These are phyloP conservation scores for Podila verticillata DNA, from an alignment of 192 early-diverging fungal species.

Conservation along the genomic window DNA sequence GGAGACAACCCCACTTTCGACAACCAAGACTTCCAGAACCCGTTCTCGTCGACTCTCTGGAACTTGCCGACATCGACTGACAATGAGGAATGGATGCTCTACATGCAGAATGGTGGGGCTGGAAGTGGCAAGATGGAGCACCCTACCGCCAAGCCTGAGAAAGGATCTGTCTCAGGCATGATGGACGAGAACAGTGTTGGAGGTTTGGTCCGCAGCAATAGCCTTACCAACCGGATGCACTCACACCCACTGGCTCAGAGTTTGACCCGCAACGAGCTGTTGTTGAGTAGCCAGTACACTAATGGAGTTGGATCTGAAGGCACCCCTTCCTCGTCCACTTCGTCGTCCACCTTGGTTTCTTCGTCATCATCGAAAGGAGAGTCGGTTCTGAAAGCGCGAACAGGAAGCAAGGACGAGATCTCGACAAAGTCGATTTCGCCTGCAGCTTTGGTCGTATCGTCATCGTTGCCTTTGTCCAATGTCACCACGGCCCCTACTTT, in stretches of 20 bases:
- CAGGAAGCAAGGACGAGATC: no score
- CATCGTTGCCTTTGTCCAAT: no score
- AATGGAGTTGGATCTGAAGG: slow-evolving; percentile 7
- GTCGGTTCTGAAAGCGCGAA: no score
- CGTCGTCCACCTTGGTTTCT: no score
- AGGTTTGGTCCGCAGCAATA: not conserved
- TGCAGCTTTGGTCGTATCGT: no score
- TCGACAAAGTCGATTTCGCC: no score
- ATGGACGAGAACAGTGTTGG: no score
- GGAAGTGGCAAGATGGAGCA: not conserved
- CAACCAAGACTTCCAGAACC: slow-evolving; percentile 21
- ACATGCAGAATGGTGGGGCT: slow-evolving; percentile 38
- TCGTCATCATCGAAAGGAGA: no score
- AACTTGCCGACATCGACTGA: slow-evolving; percentile 31
- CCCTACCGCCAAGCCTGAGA: not conserved
- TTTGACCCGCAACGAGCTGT: slow-evolving; percentile 21
- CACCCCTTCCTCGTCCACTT: not conserved
- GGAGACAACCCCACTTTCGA: not conserved
- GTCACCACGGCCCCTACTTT: no score
- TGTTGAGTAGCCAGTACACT: not conserved
- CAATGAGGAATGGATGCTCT: slow-evolving; percentile 46
- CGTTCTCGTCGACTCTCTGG: slow-evolving; percentile 37
- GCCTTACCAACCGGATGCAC: not conserved
- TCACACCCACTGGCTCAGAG: slow-evolving; percentile 36
- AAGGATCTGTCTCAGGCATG: no score